These are phyloP conservation scores for Knoxia roxburghii DNA, from an alignment of 257 asterid genomes.

Conservation along the genomic window DNA sequence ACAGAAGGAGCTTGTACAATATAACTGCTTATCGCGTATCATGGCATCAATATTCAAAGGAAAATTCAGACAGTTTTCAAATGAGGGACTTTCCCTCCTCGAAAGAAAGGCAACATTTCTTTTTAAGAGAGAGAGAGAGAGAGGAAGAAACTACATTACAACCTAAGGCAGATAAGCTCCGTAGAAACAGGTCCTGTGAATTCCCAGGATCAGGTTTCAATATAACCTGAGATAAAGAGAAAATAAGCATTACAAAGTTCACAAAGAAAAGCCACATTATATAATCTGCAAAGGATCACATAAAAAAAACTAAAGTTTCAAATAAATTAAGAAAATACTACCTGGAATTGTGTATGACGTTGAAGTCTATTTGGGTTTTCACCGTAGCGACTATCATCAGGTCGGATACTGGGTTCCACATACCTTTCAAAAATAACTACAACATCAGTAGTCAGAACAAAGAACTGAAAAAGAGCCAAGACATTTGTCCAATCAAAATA, in stretches of 20 bases:
- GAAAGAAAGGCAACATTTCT: no score
- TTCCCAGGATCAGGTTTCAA: conserved; percentile 99
- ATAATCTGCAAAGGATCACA: not conserved
- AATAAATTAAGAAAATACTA: conserved; percentile 10
- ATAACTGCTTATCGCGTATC: not conserved
- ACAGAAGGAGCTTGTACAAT: not conserved
- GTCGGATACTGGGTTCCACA: conserved; percentile 95
- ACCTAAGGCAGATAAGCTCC: conserved; percentile 98
- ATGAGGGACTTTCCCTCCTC: not conserved
- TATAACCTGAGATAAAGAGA: conserved; percentile 68
- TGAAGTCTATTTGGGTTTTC: conserved; percentile 98
- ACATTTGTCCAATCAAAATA: not conserved
- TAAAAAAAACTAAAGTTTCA: not conserved
- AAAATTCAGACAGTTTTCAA: not conserved
- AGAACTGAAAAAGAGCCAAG: conserved; percentile 12
- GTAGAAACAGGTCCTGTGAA: conserved; percentile 89
- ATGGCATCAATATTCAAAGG: not conserved
- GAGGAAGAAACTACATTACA: conserved; percentile 9
- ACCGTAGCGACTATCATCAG: conserved; percentile 98
- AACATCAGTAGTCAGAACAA: conserved; percentile 26
- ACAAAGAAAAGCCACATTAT: conserved; percentile 11
- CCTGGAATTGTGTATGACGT: conserved; percentile 98
- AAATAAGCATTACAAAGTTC: conserved; percentile 25
- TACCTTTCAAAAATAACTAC: conserved; percentile 63
- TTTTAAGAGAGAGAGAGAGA: not conserved